Base-by-base conservation (phyloP, 306 rosid genomes). In the Corylus avellana region DNA sequence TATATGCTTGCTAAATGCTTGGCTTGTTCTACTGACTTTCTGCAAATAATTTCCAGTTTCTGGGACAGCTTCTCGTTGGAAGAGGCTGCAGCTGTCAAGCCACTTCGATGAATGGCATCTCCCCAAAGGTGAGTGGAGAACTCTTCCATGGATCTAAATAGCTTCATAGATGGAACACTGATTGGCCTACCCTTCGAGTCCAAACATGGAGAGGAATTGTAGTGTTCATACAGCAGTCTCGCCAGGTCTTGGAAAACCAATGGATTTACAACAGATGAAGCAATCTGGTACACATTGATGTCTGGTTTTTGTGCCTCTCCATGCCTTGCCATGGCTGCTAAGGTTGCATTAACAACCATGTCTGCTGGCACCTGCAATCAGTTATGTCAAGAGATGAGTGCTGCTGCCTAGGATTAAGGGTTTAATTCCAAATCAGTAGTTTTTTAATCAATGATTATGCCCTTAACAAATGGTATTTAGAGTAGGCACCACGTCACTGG, bases 281-380 rank as follows among this genome's bases (percentile, higher is more conserved):
- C 97, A 37, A 95, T 84, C 54, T 95, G 99, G 87, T 93, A 95
- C 57, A 95, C 87, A 63, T 87, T 95, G 51, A 95, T 85, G 50
- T 90, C 92, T 70, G 88, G 78, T 50, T 88, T 86, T 82, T 80
- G 88, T 29, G 81, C 73, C 83, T 59, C 49, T 80, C 97, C 99
- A 77, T 93, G 99, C 70, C 81, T 90, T 53, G 98, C 93, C 82
- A 95, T 93, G 11, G 98, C 99, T 10, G 99, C 98, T 83, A 95
- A 64, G 37, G 87, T 95, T 83, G 99, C 97, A 64, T 90, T 95
- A 5, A 92, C 97, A 50, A 95, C 99, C 98, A 95, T 93, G 83
- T 95, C 99, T 20, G 94, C 98, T 67, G 98, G 97, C 3, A 93
- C 98, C 99, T 95, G 78, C 74, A 61, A 59, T 5, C 46, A 75